phyloP scores from a whole-genome alignment of 768 basidiomycete species.

The Dioszegia crocea region DNA sequence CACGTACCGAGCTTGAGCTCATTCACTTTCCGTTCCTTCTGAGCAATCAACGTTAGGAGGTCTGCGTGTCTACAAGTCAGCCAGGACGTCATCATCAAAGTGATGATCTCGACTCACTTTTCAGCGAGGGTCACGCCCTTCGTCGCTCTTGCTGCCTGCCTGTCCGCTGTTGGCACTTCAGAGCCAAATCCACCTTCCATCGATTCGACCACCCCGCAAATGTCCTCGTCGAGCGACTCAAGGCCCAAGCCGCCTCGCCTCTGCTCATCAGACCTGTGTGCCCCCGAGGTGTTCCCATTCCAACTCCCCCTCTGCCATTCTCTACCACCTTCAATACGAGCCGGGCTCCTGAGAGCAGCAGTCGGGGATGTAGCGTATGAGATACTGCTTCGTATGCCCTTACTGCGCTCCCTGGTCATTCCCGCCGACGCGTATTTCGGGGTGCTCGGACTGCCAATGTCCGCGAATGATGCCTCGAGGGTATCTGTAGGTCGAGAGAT shows the following conservation, averaged over 20 bases:
- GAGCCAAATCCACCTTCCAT: not conserved
- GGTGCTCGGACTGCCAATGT: conserved; percentile 14
- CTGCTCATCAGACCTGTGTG: too few species aligned
- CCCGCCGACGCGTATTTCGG: not conserved
- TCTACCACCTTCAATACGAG: not conserved
- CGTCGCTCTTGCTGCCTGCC: not conserved
- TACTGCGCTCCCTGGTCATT: not conserved
- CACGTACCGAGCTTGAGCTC: conserved; percentile 37
- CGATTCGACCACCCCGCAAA: not conserved
- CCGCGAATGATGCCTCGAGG: too few species aligned
- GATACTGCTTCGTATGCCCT: conserved; percentile 24
- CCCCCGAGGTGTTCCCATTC: too few species aligned
- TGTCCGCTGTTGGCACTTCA: not conserved
- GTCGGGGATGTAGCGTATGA: conserved; percentile 26
- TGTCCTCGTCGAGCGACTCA: too few species aligned
- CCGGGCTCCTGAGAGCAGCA: not conserved
- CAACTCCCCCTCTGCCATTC: not conserved
- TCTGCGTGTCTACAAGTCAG: conserved; percentile 43
- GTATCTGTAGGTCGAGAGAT: too few species aligned
- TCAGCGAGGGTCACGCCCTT: conserved; percentile 28
- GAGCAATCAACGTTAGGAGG: conserved; percentile 35
- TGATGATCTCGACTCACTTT: too few species aligned
- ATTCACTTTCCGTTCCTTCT: conserved; percentile 36
- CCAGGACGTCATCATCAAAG: too few species aligned
- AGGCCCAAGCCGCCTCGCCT: too few species aligned